Base-by-base conservation (phyloP, 805 yeast genomes). In the Clavispora phyllophila region DNA sequence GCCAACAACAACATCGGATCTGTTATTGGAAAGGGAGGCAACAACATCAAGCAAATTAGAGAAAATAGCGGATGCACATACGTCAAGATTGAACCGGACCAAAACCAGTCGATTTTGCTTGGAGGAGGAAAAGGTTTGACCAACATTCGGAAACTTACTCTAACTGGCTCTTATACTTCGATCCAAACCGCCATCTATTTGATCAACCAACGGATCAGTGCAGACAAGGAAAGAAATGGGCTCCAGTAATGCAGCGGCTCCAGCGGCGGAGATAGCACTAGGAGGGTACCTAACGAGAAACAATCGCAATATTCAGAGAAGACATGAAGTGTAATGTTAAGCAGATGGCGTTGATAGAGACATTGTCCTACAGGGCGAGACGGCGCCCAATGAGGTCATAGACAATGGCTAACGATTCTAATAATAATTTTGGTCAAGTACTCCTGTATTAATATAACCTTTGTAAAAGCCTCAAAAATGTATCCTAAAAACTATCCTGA, bases 11-110 rank as follows among this genome's bases (percentile, higher is more conserved):
- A 75, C 61, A 89, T 88, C 31, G 96, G 96, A 1, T 78, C 86
- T 31, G 82, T 88, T 22, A 88, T 88, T 46, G 96, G 96, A 1
- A 86, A 81, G 62, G 87, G 88, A 25, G 96, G 96, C 15, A 79
- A 84, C 54, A 84, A 82, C 52, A 82, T 88, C 45, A 84, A 81
- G 55, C 87, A 84, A 48, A 81, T 88, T 39, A 75, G 91, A 48
- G 82, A 81, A 45, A 71, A 78, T 23, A 79, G 91, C 17, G 91
- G 95, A 3, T 70, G 75, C 25, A 77, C 87, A 36, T 81, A 82
- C 44, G 86, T 88, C 22, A 77, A 79, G 49, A 84, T 88, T 41
- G 86, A 80, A 49, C 80, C 78, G 1, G 83, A 79, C 43, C 65
- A 67, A 19, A 64, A 72, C 26, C 87, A 83, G 51, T 61, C 70